phyloP scores from a whole-genome alignment of 2,329 filamentous ascomycete species.

The Alternaria metachromatica region DNA sequence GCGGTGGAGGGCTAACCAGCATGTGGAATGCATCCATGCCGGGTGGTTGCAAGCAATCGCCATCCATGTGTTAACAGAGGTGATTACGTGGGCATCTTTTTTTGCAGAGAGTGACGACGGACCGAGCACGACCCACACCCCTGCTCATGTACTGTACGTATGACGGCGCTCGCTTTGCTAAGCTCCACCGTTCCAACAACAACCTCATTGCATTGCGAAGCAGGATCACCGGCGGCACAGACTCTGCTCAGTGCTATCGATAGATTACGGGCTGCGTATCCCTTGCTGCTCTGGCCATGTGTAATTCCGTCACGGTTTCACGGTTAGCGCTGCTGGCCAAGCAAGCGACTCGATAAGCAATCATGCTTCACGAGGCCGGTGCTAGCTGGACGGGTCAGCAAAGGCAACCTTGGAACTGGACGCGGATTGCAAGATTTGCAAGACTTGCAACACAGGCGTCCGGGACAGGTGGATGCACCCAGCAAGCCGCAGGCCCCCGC shows the following conservation, averaged over 20 bases:
- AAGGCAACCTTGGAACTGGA: constrained; percentile 17
- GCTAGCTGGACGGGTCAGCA: constrained; percentile 23
- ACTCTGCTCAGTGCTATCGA: constrained; percentile 22
- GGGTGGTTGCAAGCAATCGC: constrained; percentile 2
- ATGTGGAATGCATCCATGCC: constrained; percentile 10
- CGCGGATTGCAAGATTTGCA: constrained; percentile 16
- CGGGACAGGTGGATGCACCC: constrained; percentile 22
- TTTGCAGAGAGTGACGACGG: not conserved
- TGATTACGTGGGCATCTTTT: constrained; percentile 25
- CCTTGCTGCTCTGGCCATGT: constrained; percentile 33
- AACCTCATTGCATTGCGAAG: constrained; percentile 20
- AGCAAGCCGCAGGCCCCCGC: constrained; percentile 14
- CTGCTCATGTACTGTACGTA: constrained; percentile 16
- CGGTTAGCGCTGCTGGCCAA: constrained; percentile 39
- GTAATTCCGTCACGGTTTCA: constrained; percentile 36
- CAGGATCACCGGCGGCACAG: constrained; percentile 34
- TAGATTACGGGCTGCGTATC: constrained; percentile 27
- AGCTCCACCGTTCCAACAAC: constrained; percentile 17
- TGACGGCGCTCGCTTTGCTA: constrained; percentile 12
- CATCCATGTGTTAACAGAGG: constrained; percentile 10
- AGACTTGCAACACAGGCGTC: constrained; percentile 23
- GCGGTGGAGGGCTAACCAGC: constrained; percentile 14
- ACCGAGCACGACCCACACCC: constrained; percentile 12
- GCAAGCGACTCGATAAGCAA: constrained; percentile 41
- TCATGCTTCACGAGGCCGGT: constrained; percentile 21